Base-by-base conservation (phyloP, 495 filamentous ascomycete species). In the Aspergillus asperescens region DNA sequence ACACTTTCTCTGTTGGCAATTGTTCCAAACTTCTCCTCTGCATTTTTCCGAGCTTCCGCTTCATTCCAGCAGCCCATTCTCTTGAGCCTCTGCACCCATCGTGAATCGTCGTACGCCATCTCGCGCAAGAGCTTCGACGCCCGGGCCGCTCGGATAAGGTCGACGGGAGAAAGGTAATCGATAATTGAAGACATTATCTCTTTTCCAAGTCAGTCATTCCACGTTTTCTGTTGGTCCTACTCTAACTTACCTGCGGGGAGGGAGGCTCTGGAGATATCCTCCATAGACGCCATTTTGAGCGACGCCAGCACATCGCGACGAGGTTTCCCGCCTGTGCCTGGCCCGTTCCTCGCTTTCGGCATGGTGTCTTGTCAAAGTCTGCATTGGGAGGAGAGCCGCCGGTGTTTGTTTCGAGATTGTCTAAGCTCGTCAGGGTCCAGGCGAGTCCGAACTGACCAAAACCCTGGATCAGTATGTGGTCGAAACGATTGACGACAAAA, bases 41-140 rank as follows among this genome's bases (percentile, higher is more conserved):
- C 84, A 55, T 86, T 73, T 61, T 78, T 80, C 45, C 92, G 78
- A 0, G 93, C 93, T 62, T 95, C 93, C 5, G 70, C 64, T 63
- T 99, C 94, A 62, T 92, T 86, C 94, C 94, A 99, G 58, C 88
- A 86, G 5, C 85, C 89, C 81, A 99, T 95, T 24, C 76, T 77
- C 60, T 86, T 82, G 27, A 99, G 70, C 53, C 83, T 80, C 48
- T 86, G 83, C 40, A 96, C 85, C 93, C 93, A 99, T 72, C 92
- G 80, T 16, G 89, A 87, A 66, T 99, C 93, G 76, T 99, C 94
- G 72, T 97, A 97, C 9, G 94, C 94, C 90, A 99, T 99, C 68
- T 99, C 93, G 58, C 86, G 86, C 78, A 95, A 83, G 39, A 90
- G 87, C 66, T 82, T 86, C 48, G 90, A 96, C 24, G 87, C 85